Conservation (phyloP, 2,329 filamentous ascomycete species). For the Aureobasidium sp. region DNA sequence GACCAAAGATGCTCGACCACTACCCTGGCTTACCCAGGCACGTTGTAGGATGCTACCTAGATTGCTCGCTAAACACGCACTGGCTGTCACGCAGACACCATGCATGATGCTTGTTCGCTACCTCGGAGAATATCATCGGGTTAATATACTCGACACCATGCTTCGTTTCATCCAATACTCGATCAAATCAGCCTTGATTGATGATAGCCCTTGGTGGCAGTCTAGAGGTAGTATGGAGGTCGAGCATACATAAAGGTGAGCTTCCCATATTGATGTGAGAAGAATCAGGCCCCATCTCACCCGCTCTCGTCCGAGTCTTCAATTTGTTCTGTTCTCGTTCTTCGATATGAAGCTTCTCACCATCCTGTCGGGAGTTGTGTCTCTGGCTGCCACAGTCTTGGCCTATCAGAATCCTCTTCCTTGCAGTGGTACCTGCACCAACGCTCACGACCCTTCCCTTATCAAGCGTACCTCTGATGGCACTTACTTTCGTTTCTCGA, state of each 20-base stretch:
- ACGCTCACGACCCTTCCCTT: constrained; percentile 44
- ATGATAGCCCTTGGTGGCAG: not conserved
- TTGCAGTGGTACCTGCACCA: constrained; percentile 37
- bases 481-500: constrained; percentile 49
- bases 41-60: not conserved
- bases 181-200: constrained; percentile 1
- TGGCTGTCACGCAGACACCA: not conserved
- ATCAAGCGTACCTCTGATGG: constrained; percentile 42
- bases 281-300: not conserved
- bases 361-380: constrained; percentile 4
- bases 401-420: constrained; percentile 35
- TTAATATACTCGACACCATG: constrained; percentile 6
- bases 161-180: constrained; percentile 5
- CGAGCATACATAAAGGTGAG: not conserved
- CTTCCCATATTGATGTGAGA: not conserved
- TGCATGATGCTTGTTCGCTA: constrained; percentile 8
- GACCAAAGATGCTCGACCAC: not conserved
- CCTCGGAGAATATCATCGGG: constrained; percentile 10
- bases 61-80: not conserved
- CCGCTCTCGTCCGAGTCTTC: not conserved
- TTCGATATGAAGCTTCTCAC: constrained; percentile 9
- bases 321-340: not conserved
- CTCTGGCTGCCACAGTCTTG: constrained; percentile 18
- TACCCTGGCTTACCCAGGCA: not conserved
- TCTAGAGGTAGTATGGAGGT: not conserved